Evolutionary conservation across 192 early-diverging fungal genomes (phyloP), one percentile per base, ranked within the genome.

Genomic region (Coemansia erecta): DNA sequence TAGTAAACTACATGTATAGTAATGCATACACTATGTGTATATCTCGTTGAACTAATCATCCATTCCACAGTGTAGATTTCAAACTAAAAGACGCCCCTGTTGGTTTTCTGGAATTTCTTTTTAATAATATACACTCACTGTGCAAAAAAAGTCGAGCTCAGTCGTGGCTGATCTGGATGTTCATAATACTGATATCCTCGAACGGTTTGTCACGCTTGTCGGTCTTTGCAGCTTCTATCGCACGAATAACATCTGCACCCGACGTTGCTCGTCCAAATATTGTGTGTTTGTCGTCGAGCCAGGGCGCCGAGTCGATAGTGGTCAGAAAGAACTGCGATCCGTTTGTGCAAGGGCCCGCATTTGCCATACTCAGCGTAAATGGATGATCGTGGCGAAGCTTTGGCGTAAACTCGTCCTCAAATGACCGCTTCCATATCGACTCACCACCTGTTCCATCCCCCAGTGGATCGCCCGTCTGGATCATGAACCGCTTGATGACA

Each of bases 261-360:
- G 88, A 86, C 0, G 89, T 92, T 0, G 87, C 91, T 17, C 93
- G 70, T 8, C 96, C 96, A 81, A 98, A 98, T 0, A 98, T 85
- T 1, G 96, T 93, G 61, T 98, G 96, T 66, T 98, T 98, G 60
- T 94, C 91, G 56, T 98, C 94, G 15, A 98, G 77, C 96, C 96
- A 98, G 21, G 93, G 92, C 83, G 90, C 71, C 0, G 61, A 58
- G 2, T 94, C 89, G 1, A 91, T 88, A 1, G 87, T 87, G 0
- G 96, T 98, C 49, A 98, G 94, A 65, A 97, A 98, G 69, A 98
- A 98, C 75, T 98, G 94, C 42, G 86, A 89, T 22, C 86, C 95
- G 62, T 97, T 97, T 11, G 95, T 94, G 28, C 85, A 83, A 12
- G 92, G 87, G 6, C 90, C 90, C 7, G 91, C 85, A 71, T 98